Base-by-base conservation (phyloP, 768 basidiomycete genomes). In the Heimioporus sp. region DNA sequence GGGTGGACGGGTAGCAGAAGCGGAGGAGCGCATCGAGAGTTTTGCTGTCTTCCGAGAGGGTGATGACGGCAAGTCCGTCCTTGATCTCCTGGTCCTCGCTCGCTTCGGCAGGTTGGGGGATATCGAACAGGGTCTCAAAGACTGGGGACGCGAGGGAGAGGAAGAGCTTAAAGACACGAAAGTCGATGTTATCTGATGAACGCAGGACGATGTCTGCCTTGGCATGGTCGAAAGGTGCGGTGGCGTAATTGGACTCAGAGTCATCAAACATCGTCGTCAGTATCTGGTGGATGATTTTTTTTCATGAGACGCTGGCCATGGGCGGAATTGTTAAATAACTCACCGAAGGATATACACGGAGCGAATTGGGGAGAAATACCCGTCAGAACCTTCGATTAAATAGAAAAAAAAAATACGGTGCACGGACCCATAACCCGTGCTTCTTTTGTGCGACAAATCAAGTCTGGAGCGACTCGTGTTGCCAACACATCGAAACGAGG, bases 91-190 rank as follows among this genome's bases (percentile, higher is more conserved):
- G 55, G 1, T 58, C 55, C 4, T 46, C 51, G 5, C 17, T 36
- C 3, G 7, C 52, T 34, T 49, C 21, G 4, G 46, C 19, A n/a
- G 67, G 53, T 34, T 71, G 65, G 5, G 66, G 66, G 6, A 69
- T 55, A 13, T 55, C 46, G 40, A 72, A 68, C 52, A 74, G 65
- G 19, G 59, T 58, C 17, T 60, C 54, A 43, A 72, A 75, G 42
- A 71, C 59, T 0, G 67, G 59, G 12, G 71, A 73, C 0, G 72
- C 61, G 21, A 67, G 59, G 20, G 61, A 57, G 15, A 72, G 66
- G 34, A 72, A 64, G 5, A 59, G 50, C 13, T 60, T 69, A 53
- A 71, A 68, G 16, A 70, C 56, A 15, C 51, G 60, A 37, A 72
- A 56, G 36, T 72, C 56, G 21, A 71, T 44, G 5, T 58, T 52